phyloP scores from a whole-genome alignment of 345 rosid species.

The Salix dunnii region DNA sequence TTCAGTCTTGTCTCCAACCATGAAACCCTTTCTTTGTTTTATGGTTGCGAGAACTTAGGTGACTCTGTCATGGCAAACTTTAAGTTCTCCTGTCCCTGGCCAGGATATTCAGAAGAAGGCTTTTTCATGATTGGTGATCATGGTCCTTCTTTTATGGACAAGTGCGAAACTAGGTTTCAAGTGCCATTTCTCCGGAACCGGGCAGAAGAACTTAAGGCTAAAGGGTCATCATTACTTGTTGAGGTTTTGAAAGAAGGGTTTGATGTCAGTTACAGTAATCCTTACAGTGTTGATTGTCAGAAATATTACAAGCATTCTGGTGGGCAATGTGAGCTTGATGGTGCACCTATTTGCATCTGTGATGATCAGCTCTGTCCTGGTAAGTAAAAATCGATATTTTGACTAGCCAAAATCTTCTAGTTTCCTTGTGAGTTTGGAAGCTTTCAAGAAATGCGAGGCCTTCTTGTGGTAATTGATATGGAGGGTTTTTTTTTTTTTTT shows the following conservation, averaged over 20 bases:
- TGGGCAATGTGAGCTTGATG: slow-evolving; percentile 42
- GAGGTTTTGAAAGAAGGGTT: slow-evolving; percentile 40
- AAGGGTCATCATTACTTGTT: slow-evolving; percentile 17
- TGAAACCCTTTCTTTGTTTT: no score
- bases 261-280: slow-evolving; percentile 21
- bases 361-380: slow-evolving; percentile 30
- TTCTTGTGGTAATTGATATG: background rate
- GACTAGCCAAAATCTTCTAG: no score
- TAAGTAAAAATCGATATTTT: background rate
- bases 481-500: no score
- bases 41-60: background rate
- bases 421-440: background rate
- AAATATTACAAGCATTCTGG: slow-evolving; percentile 14
- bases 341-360: slow-evolving; percentile 28
- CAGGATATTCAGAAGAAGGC: background rate
- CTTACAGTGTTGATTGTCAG: slow-evolving; percentile 25
- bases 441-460: background rate
- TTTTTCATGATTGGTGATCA: slow-evolving; percentile 20
- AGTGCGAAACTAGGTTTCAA: slow-evolving; percentile 5
- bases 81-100: slow-evolving; percentile 21
- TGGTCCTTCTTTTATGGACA: rapidly evolving
- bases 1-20: no score
- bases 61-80: background rate
- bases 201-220: background rate
- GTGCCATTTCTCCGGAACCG: slow-evolving; percentile 19